Conservation (phyloP, 2,329 filamentous ascomycete species). For the Xylaria arbuscula region DNA sequence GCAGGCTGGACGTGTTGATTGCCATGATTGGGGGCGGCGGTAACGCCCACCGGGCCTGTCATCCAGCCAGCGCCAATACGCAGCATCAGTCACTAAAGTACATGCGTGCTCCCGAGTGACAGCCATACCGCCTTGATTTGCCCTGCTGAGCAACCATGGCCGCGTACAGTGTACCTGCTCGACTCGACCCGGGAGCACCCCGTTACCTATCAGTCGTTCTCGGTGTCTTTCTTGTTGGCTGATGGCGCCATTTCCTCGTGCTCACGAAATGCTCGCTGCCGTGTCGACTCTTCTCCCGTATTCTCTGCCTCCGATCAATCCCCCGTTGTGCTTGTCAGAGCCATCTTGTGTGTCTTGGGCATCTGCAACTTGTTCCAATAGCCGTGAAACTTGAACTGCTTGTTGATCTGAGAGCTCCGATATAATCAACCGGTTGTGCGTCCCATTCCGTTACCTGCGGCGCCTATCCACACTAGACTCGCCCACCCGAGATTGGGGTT, state of each 20-base stretch:
- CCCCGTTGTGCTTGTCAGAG: constrained; percentile 19
- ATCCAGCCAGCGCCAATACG: not conserved
- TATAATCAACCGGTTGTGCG: constrained; percentile 46
- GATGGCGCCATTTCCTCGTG: constrained; percentile 8
- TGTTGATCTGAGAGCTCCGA: constrained; percentile 43
- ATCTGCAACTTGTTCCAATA: constrained; percentile 41
- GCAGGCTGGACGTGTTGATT: constrained; percentile 42
- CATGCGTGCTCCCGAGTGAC: constrained; percentile 36
- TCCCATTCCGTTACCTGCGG: constrained; percentile 54
- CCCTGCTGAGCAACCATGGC: constrained; percentile 13
- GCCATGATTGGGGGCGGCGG: constrained; percentile 41
- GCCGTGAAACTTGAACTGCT: constrained; percentile 39
- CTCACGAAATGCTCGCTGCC: constrained; percentile 3
- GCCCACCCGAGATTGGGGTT: constrained; percentile 55
- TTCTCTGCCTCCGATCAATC: constrained; percentile 7
- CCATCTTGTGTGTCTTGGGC: constrained; percentile 20
- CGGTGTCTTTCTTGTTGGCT: not conserved
- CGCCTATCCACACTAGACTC: constrained; percentile 60
- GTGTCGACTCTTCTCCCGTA: not conserved
- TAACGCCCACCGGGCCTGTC: constrained; percentile 16
- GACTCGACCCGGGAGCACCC: not conserved
- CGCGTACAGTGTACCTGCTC: constrained; percentile 2
- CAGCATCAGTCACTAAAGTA: not conserved
- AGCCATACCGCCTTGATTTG: constrained; percentile 23
- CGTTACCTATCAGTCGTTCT: constrained; percentile 14